Conservation (phyloP, 2,329 filamentous ascomycete genomes). For the Fusarium sp. region DNA sequence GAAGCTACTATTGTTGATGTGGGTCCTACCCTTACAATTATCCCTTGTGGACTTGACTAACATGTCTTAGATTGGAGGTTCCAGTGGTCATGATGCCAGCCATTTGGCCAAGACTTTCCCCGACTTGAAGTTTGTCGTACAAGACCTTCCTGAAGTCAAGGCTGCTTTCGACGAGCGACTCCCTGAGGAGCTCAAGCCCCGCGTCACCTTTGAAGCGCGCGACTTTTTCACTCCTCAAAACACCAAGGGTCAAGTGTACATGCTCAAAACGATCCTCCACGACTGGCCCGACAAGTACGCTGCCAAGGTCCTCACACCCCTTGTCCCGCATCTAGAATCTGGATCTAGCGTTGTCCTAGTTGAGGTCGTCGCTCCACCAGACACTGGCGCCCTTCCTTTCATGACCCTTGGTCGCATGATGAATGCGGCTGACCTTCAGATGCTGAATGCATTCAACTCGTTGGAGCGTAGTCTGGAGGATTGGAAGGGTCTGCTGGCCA, state of each 20-base stretch:
- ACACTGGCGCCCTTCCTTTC: constrained; percentile 36
- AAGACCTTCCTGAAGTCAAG: constrained; percentile 58
- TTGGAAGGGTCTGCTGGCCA: constrained; percentile 18
- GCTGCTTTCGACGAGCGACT: neutral
- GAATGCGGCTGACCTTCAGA: constrained; percentile 51
- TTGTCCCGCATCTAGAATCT: constrained; percentile 58
- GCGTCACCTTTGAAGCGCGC: constrained; percentile 51
- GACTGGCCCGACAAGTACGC: constrained; percentile 63
- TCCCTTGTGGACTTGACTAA: neutral
- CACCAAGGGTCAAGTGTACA: constrained; percentile 58
- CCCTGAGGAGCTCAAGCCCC: constrained; percentile 42
- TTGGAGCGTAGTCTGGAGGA: constrained; percentile 23
- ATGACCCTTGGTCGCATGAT: constrained; percentile 1
- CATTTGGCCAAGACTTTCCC: constrained; percentile 40
- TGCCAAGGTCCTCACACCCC: constrained; percentile 51
- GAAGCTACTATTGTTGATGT: constrained; percentile 44
- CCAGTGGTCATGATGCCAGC: constrained; percentile 39
- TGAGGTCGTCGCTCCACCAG: constrained; percentile 46
- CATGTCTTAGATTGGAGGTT: constrained; percentile 40
- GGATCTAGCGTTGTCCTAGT: constrained; percentile 53
- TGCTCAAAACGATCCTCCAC: constrained; percentile 65
- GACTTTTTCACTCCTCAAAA: constrained; percentile 53
- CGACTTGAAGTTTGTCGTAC: constrained; percentile 57
- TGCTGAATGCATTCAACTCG: constrained; percentile 61
- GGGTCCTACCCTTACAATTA: neutral